A percentile compares a stretch with the other conserved stretches of the same genome.
phyloP scores from a whole-genome alignment of 1,139 yeast species.

The Pichia sp. region DNA sequence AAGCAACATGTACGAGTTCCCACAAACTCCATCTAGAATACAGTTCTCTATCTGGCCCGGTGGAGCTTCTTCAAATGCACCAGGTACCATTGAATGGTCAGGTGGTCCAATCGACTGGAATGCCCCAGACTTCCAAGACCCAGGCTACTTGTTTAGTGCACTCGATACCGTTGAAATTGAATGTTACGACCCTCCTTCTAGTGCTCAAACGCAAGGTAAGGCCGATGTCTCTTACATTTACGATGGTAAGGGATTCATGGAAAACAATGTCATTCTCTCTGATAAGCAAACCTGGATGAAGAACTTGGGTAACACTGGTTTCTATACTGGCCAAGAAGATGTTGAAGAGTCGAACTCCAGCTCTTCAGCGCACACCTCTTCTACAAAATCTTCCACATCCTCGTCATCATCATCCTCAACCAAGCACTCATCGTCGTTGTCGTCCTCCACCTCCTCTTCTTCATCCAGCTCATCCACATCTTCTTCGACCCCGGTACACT shows the following conservation, averaged over 20 bases:
- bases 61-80: slow-evolving; percentile 55
- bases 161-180: slow-evolving; percentile 53
- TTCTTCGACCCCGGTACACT: too few relatives aligned
- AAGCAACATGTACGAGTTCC: slow-evolving; percentile 50
- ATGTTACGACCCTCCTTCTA: slow-evolving; percentile 65
- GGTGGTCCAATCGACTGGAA: slow-evolving; percentile 88
- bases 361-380: slow-evolving; percentile 1
- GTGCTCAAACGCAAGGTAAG: slow-evolving; percentile 38
- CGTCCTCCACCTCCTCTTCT: background rate
- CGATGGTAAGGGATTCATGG: slow-evolving; percentile 35
- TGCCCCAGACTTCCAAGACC: slow-evolving; percentile 58
- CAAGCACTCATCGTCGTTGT: background rate
- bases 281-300: slow-evolving; percentile 56
- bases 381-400: background rate
- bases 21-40: slow-evolving; percentile 88
- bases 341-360: background rate
- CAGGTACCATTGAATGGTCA: slow-evolving; percentile 89
- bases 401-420: slow-evolving; percentile 4
- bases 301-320: slow-evolving; percentile 55
- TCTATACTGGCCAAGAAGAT: slow-evolving; percentile 33
- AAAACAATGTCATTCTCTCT: slow-evolving; percentile 47
- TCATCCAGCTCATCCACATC: background rate
- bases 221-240: slow-evolving; percentile 45
- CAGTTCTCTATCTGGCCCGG: slow-evolving; percentile 94
- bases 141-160: slow-evolving; percentile 73